Evolutionary conservation across 208 protist genomes (phyloP).

Genomic region (Acanthamoeba royreba): DNA sequence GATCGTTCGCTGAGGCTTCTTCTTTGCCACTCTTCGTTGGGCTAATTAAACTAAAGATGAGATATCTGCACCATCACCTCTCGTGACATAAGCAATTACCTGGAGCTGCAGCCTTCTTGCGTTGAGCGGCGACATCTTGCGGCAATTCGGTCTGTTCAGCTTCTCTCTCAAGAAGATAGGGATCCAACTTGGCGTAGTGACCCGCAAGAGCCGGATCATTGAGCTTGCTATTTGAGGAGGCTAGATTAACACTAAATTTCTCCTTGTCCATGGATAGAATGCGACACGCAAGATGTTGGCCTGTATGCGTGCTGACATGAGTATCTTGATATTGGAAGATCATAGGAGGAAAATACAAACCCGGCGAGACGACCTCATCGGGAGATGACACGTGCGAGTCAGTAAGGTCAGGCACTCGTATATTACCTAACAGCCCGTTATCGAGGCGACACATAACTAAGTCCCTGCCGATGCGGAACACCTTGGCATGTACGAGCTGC

Average conservation of each 20-base stretch:
- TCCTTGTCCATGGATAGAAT: not conserved
- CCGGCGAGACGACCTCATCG: not conserved
- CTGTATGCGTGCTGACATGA: not conserved
- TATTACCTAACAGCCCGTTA: not conserved
- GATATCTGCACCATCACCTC: not conserved
- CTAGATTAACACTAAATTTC: not conserved
- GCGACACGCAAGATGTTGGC: not conserved
- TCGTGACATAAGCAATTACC: not conserved
- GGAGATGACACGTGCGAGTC: not conserved
- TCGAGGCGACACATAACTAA: not conserved
- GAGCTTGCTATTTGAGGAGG: not conserved
- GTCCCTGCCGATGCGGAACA: not conserved
- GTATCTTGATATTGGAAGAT: not conserved
- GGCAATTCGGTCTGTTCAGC: not conserved
- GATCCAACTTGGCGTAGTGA: not conserved
- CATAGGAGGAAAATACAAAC: not conserved
- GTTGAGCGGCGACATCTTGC: not conserved
- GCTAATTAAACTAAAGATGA: not conserved
- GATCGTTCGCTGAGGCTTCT: not conserved
- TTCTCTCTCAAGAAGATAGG: not conserved
- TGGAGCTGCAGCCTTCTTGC: not conserved
- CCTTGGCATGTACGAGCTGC: not conserved
- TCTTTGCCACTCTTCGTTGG: not conserved
- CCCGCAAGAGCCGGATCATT: not conserved
- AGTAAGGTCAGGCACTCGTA: not conserved